A percentile compares a stretch with the other conserved stretches of the same genome.
Evolutionary conservation across 176 grass and related monocot genomes (phyloP).

Genomic region (Musa acuminata): DNA sequence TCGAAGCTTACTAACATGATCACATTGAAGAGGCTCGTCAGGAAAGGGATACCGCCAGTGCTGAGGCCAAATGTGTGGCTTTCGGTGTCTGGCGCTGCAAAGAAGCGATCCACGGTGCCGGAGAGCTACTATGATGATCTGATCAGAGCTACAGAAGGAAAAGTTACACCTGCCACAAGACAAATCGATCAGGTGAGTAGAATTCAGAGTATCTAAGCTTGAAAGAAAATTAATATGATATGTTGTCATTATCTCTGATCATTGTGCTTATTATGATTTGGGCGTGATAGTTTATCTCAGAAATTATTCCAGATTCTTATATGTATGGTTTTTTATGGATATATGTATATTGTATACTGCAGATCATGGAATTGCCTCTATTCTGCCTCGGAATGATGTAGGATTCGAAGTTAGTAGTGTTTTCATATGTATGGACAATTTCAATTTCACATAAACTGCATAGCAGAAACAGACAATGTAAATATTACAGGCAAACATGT

Average conservation of each 20-base stretch:
- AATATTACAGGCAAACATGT: too few relatives aligned
- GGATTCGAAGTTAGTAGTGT: neutral
- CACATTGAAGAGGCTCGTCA: conserved; percentile 66
- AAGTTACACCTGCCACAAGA: conserved; percentile 67
- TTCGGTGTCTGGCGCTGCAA: conserved; percentile 70
- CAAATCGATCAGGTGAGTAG: conserved; percentile 92
- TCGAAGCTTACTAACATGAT: conserved; percentile 63
- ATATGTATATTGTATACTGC: neutral
- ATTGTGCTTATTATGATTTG: neutral
- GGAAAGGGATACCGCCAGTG: conserved; percentile 67
- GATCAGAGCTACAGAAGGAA: conserved; percentile 73
- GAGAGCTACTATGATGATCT: conserved; percentile 95
- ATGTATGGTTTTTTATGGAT: neutral
- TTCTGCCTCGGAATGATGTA: neutral
- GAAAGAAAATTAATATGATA: neutral
- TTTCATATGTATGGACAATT: neutral
- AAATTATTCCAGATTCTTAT: neutral
- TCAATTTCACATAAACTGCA: neutral
- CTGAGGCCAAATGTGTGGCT: conserved; percentile 86
- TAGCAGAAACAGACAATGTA: too few relatives aligned
- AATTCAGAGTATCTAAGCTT: neutral
- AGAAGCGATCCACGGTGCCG: conserved; percentile 86
- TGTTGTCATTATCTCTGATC: neutral
- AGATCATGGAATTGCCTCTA: neutral
- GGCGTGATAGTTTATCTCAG: neutral